These are phyloP conservation scores for Citeromyces hawaiiensis DNA, from an alignment of 1,139 yeast genomes.

Conservation along the genomic window DNA sequence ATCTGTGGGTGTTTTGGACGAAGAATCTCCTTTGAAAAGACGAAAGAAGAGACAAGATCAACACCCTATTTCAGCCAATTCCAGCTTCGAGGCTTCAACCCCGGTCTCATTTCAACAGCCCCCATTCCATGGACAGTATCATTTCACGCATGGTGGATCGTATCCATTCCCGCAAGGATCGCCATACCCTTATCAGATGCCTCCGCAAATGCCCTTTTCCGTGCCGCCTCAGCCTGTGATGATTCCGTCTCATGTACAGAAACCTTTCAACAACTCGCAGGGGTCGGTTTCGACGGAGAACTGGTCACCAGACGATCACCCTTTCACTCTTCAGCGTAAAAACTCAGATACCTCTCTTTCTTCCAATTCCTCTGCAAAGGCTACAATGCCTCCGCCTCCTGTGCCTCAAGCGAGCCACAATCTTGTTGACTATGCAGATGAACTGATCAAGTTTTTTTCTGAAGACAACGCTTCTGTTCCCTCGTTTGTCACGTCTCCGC, in stretches of 20 bases:
- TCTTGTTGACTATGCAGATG: slow-evolving; percentile 30
- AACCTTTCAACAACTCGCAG: slow-evolving; percentile 19
- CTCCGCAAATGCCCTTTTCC: slow-evolving; percentile 6
- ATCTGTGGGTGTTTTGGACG: neutral
- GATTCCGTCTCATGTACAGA: slow-evolving; percentile 6
- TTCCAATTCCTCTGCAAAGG: slow-evolving; percentile 11
- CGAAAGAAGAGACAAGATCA: slow-evolving; percentile 4
- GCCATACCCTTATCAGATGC: slow-evolving; percentile 2
- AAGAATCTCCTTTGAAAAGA: slow-evolving; percentile 1
- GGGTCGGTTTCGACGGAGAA: slow-evolving; percentile 22
- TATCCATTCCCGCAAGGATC: slow-evolving; percentile 1
- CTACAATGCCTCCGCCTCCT: slow-evolving; percentile 3
- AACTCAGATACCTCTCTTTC: slow-evolving; percentile 26
- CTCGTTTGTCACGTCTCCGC: slow-evolving; percentile 57
- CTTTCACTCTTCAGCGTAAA: slow-evolving; percentile 13
- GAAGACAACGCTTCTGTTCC: slow-evolving; percentile 71
- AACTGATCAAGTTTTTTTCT: slow-evolving; percentile 46
- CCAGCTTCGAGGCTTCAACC: neutral
- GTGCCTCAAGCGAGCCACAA: slow-evolving; percentile 8
- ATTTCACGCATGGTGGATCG: neutral
- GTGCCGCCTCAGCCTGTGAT: slow-evolving; percentile 7
- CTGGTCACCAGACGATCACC: slow-evolving; percentile 20
- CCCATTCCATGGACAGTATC: neutral
- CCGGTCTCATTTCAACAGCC: neutral
- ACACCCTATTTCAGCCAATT: slow-evolving; percentile 5